These are phyloP conservation scores for Plasmodium gonderi DNA, from an alignment of 169 alveolate genomes.

Conservation along the genomic window DNA sequence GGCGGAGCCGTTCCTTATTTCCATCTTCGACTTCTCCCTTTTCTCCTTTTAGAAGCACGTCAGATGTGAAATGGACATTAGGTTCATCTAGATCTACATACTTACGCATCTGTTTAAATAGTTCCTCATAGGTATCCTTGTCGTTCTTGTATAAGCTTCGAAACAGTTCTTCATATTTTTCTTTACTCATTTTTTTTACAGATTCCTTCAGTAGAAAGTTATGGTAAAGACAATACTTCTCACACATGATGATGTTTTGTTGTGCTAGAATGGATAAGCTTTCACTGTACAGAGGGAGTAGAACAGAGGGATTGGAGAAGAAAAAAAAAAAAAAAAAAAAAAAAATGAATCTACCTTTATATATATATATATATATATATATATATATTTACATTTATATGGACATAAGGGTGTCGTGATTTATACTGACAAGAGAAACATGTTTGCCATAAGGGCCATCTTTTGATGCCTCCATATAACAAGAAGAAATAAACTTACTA, in stretches of 20 bases:
- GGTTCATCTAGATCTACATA: neutral
- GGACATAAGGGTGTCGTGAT: no score
- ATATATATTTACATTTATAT: no score
- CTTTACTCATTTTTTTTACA: constrained; percentile 4
- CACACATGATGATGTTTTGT: constrained; percentile 20
- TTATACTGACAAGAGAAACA: neutral
- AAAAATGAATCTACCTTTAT: neutral
- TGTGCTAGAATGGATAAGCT: constrained; percentile 15
- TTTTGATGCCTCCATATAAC: no score
- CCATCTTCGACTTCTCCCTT: no score
- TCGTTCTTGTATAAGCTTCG: constrained; percentile 18
- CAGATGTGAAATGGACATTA: neutral
- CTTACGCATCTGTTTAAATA: neutral
- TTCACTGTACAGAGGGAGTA: constrained; percentile 16
- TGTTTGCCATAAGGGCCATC: no score
- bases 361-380: no score
- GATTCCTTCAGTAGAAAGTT: constrained; percentile 2
- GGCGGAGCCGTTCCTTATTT: neutral
- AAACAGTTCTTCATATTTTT: neutral
- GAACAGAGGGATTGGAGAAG: no score
- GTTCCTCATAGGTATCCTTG: neutral
- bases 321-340: neutral
- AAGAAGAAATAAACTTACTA: constrained; percentile 9
- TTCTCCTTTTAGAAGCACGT: no score
- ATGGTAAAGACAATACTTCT: constrained; percentile 37